Evolutionary conservation across 1,284 basidiomycete genomes (phyloP).

Genomic region (Puccinia sorghi): DNA sequence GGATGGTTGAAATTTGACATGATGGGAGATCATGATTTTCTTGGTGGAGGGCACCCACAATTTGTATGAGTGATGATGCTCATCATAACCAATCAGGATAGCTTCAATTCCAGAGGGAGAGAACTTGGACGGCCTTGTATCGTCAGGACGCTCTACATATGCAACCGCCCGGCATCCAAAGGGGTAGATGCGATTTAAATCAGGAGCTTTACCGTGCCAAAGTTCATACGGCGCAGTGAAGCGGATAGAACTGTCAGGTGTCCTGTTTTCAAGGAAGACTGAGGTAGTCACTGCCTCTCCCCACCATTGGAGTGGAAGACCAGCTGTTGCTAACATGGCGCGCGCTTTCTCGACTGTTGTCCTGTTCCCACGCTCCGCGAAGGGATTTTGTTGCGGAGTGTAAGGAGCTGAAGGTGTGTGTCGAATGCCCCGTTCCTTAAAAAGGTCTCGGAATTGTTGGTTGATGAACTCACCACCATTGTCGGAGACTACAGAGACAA

Average conservation of each 20-base stretch:
- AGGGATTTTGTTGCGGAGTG: slow-evolving; percentile 9
- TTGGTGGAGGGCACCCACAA: slow-evolving; percentile 1
- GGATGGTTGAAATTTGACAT: neutral
- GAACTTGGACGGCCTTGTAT: neutral
- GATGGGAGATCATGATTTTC: neutral
- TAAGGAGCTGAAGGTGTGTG: neutral
- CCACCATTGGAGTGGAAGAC: neutral
- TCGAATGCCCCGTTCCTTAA: neutral
- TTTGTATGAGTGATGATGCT: slow-evolving; percentile 5
- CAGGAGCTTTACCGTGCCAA: neutral
- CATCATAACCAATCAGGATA: slow-evolving; percentile 4
- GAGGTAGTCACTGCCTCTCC: slow-evolving; percentile 13
- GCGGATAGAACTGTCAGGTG: neutral
- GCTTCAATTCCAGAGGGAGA: neutral
- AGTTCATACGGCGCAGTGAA: neutral
- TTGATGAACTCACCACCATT: slow-evolving; percentile 19
- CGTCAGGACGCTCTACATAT: neutral
- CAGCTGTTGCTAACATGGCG: neutral
- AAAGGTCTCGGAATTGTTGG: neutral
- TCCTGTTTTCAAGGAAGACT: slow-evolving; percentile 8
- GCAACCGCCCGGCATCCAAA: neutral
- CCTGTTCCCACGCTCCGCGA: slow-evolving; percentile 1
- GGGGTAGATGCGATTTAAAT: neutral
- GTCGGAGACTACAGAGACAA: slow-evolving; percentile 1
- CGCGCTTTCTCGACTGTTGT: slow-evolving; percentile 1